phyloP scores from a whole-genome alignment of 2,329 filamentous ascomycete genomes.

The Chalaropsis thielavioides region DNA sequence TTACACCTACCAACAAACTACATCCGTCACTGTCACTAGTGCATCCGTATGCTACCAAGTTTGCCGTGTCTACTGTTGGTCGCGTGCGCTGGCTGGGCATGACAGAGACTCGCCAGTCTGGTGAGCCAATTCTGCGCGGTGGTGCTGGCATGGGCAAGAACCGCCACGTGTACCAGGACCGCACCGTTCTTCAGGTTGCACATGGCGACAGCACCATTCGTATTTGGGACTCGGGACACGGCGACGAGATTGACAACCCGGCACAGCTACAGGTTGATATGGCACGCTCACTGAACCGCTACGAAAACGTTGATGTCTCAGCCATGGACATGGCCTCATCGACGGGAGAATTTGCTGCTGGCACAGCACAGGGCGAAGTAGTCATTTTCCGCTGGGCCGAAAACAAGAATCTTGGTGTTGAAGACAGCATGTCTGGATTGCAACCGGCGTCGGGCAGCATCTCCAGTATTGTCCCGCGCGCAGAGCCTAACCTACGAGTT shows the following conservation, averaged over 20 bases:
- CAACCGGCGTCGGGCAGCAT: constrained; percentile 53
- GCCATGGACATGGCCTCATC: constrained; percentile 66
- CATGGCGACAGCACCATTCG: constrained; percentile 87
- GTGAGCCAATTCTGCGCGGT: constrained; percentile 63
- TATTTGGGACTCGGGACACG: constrained; percentile 83
- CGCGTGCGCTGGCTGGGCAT: constrained; percentile 78
- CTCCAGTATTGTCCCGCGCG: constrained; percentile 57
- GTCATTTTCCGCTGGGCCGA: constrained; percentile 77
- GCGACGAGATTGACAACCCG: constrained; percentile 83
- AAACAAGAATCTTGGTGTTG: constrained; percentile 57
- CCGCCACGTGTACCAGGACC: constrained; percentile 62
- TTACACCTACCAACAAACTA: constrained; percentile 83
- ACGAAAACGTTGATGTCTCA: constrained; percentile 60
- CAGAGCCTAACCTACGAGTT: constrained; percentile 60
- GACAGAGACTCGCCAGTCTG: constrained; percentile 67
- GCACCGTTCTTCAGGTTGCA: constrained; percentile 72
- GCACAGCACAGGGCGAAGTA: constrained; percentile 69
- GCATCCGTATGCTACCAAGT: constrained; percentile 70
- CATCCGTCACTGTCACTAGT: constrained; percentile 78
- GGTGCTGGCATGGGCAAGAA: constrained; percentile 58
- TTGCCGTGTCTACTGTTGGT: constrained; percentile 58
- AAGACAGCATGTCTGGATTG: constrained; percentile 31
- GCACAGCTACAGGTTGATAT: constrained; percentile 73
- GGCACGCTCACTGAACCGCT: constrained; percentile 65
- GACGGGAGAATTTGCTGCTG: constrained; percentile 74